phyloP scores from a whole-genome alignment of 2,329 filamentous ascomycete genomes.

The Pyrenochaeta sp. region DNA sequence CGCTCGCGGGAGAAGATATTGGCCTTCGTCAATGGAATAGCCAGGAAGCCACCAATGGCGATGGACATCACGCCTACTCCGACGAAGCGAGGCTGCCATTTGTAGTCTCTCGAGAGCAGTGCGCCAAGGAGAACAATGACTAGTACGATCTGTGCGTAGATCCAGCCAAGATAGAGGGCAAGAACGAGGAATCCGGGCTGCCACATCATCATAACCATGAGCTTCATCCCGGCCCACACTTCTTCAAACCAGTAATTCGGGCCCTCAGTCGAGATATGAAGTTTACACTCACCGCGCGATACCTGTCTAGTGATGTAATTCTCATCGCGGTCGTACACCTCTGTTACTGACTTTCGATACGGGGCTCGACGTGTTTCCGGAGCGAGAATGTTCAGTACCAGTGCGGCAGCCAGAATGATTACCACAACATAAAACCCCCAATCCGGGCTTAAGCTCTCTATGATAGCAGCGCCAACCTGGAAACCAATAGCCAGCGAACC shows the following conservation, averaged over 20 bases:
- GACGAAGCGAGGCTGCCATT: conserved; percentile 69
- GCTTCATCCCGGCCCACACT: conserved; percentile 72
- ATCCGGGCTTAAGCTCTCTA: conserved; percentile 68
- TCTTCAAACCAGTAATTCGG: conserved; percentile 82
- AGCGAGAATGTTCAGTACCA: conserved; percentile 74
- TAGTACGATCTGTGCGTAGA: conserved; percentile 78
- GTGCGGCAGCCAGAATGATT: conserved; percentile 69
- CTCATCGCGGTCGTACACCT: conserved; percentile 60
- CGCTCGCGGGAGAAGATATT: conserved; percentile 73
- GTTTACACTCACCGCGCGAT: conserved; percentile 76
- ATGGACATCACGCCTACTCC: conserved; percentile 72
- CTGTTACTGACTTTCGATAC: conserved; percentile 72
- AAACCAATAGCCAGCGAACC: conserved; percentile 77
- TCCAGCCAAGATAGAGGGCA: conserved; percentile 78
- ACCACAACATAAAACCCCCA: conserved; percentile 82
- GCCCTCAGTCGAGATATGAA: conserved; percentile 75
- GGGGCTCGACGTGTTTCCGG: conserved; percentile 76
- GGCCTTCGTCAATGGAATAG: conserved; percentile 77
- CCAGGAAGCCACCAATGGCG: conserved; percentile 72
- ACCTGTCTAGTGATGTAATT: conserved; percentile 62
- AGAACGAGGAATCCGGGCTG: conserved; percentile 78
- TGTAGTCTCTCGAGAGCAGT: conserved; percentile 74
- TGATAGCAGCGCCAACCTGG: conserved; percentile 73
- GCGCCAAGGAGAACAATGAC: conserved; percentile 76
- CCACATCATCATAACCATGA: conserved; percentile 74